Base-by-base conservation (phyloP, 768 basidiomycete species). In the Lepiota subincarnata region DNA sequence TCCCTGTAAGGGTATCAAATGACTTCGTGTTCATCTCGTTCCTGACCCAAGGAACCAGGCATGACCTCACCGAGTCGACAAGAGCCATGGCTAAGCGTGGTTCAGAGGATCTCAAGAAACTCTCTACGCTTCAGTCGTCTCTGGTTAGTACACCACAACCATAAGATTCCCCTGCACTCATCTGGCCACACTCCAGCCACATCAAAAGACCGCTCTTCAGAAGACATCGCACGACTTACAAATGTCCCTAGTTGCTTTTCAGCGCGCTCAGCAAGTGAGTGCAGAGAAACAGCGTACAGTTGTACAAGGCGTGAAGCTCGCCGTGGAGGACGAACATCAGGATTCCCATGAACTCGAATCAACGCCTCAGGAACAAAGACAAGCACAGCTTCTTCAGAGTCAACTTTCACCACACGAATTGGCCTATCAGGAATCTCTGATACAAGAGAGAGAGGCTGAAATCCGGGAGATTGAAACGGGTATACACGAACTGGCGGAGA, bases 391-490 rank as follows among this genome's bases (percentile, higher is more conserved):
- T 0, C 66, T 90, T 24, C 86, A 90, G 63, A 73, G 73, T 5
- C 86, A 87, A 55, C 72, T 92, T n/a, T 92, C 89, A 1, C 89
- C 91, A 0, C 88, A 90, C 55, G 96, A 98, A 69, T 80, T 98
- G 19, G 92, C 92, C 12, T 95, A 95, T 66, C 97, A 98, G 68
- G 96, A 99, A 66, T 90, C 92, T 8, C 73, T 98, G 35, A 93
- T 97, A 49, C 86, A 88, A 48, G 97, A 99, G 65, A 87, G 97
- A 14, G 96, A 99, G 67, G 78, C 77, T 0, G 97, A 98, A 63
- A 98, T 98, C 50, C 83, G 89, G 47, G 94, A 98, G 65, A 99
- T 99, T 48, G 97, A 99, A 69, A 86, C 83, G 6, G 96, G 97
- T 6, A 98, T 99, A 51, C 92, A 96, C 63, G 96, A 99, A 68